phyloP scores from a whole-genome alignment of 129 eudicot genomes.

The Centrapalus pauciflorus region DNA sequence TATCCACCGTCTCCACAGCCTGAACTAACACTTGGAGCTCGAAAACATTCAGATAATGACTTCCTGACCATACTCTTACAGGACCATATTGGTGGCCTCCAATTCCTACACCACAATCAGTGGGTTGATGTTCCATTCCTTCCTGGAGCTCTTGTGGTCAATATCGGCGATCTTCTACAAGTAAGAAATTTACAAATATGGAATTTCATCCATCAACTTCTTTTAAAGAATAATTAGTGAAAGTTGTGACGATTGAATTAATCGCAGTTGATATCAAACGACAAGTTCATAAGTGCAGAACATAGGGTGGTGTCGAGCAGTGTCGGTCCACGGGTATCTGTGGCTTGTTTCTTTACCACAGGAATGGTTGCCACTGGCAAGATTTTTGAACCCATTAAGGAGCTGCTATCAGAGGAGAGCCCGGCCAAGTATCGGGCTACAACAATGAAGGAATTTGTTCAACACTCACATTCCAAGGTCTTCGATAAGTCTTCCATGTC shows the following conservation, averaged over 20 bases:
- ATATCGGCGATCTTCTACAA: conserved; percentile 61
- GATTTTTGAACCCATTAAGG: conserved; percentile 55
- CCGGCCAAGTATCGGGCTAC: conserved; percentile 47
- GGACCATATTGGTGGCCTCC: conserved; percentile 64
- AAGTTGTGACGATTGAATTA: not conserved
- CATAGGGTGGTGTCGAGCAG: conserved; percentile 59
- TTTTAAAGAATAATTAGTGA: not conserved
- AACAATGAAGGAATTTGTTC: conserved; percentile 24
- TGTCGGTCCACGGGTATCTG: conserved; percentile 54
- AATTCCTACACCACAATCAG: conserved; percentile 48
- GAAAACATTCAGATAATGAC: conserved; percentile 47
- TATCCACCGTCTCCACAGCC: conserved; percentile 78
- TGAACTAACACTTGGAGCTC: conserved; percentile 50
- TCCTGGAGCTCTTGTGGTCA: conserved; percentile 60
- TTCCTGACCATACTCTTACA: conserved; percentile 61
- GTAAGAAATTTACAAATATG: conserved; percentile 12
- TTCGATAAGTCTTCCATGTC: conserved; percentile 25
- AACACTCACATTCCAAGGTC: conserved; percentile 27
- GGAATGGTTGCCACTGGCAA: conserved; percentile 34
- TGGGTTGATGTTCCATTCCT: conserved; percentile 57
- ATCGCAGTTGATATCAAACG: conserved; percentile 53
- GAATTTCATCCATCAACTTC: not conserved
- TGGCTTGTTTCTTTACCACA: conserved; percentile 49
- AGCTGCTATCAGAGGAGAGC: conserved; percentile 43
- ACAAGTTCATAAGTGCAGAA: conserved; percentile 46